Evolutionary conservation across 495 filamentous ascomycete genomes (phyloP), one percentile per base, ranked within the genome.

Genomic region (Ascobolus immersus): DNA sequence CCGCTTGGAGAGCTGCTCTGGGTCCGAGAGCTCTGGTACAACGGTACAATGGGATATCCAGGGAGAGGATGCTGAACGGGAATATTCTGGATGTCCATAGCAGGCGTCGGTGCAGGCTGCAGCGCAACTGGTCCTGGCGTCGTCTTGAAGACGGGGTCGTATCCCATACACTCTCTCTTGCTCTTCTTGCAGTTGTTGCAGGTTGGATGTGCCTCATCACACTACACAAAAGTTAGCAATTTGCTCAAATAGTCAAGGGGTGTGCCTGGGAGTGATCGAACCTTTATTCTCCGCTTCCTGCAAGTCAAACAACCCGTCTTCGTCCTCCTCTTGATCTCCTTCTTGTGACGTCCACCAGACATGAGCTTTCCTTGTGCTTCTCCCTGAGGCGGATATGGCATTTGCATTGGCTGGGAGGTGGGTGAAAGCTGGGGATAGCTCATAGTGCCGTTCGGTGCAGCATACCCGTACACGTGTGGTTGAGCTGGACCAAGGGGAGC

Each of bases 161-260:
- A 96, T 28, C 86, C 86, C 32, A 91, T 53, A 51, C 86, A 96
- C 49, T 94, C 86, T 44, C 86, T 77, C 54, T 93, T 94, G 47
- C 80, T 92, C 55, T 93, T 96, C 49, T 82, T 74, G 56, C 86
- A 96, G 54, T 96, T 96, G 48, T 82, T 73, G 61, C 86, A 96
- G 31, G 73, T 67, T 5, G 86, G 86, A 56, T 93, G 82, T 18
- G 65, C 69, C 61, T 96, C 86, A 64, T 96, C 86, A 59, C 86
- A 96, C 86, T 96, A 50, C 39, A 42, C 33, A 42, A 44, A 37
- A 36, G 39, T 27, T 28, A 28, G 39, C 25, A 39, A 31, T 37
- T 36, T 33, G 36, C 39, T 42, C 42, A 43, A 19, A 42, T 39
- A 42, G 39, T 41, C 42, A 49, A 42, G 45, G 47, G 40, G 45